Conservation (phyloP, 352 stramenopile genomes). For the Phytophthora pseudosyringae region DNA sequence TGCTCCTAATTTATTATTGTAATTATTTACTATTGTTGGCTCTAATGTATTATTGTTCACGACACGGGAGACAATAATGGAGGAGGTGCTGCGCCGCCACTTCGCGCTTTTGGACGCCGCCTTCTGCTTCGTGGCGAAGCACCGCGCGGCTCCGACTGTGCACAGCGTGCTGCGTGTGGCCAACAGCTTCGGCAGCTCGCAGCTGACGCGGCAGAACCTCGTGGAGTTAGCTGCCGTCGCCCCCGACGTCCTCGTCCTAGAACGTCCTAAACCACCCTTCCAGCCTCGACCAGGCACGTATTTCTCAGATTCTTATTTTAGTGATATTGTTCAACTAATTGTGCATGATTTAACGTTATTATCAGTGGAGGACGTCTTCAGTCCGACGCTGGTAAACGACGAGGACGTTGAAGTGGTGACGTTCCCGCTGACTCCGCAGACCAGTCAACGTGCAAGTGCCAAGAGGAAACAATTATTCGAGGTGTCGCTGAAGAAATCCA, state of each 20-base stretch:
- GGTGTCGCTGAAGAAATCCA: conserved; percentile 39
- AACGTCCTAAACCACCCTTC: conserved; percentile 10
- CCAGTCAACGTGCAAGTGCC: conserved; percentile 57
- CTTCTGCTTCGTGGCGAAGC: conserved; percentile 71
- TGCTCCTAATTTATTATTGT: not conserved
- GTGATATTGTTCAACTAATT: not conserved
- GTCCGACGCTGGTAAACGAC: conserved; percentile 18
- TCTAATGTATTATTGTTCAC: not conserved
- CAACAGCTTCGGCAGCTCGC: conserved; percentile 56
- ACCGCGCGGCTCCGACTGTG: conserved; percentile 49
- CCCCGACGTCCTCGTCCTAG: conserved; percentile 53
- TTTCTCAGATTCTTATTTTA: not conserved
- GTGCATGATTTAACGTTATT: not conserved
- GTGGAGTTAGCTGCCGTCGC: conserved; percentile 51
- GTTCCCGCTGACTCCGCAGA: conserved; percentile 67
- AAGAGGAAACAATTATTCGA: conserved; percentile 70
- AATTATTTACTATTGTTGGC: not conserved
- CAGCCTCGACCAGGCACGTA: conserved; percentile 1
- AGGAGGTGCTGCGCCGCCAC: conserved; percentile 34
- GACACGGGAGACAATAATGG: conserved; percentile 1
- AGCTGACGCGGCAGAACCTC: conserved; percentile 50
- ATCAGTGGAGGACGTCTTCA: conserved; percentile 52
- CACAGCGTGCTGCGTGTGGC: conserved; percentile 66
- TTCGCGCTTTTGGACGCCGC: conserved; percentile 74
- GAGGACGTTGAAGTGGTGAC: conserved; percentile 62